Percentiles rank a stretch among this genome's conserved stretches.
phyloP scores from a whole-genome alignment of 2,329 filamentous ascomycete species.

The Helotiales sp. region DNA sequence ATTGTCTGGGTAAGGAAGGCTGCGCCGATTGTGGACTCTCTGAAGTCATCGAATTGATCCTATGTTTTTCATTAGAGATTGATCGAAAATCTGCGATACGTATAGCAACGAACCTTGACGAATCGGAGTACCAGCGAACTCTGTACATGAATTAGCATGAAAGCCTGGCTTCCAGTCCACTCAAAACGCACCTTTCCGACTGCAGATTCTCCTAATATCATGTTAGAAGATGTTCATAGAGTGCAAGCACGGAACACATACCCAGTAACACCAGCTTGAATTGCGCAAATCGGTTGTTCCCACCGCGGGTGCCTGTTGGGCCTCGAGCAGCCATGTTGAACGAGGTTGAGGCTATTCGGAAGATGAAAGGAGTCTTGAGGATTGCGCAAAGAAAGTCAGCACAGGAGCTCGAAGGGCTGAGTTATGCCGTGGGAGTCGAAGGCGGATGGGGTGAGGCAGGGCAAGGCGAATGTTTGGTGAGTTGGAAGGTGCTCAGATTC shows the following conservation, averaged over 20 bases:
- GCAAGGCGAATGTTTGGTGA: neutral
- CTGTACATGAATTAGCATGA: slow-evolving; percentile 52
- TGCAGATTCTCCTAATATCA: slow-evolving; percentile 83
- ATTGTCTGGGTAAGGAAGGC: slow-evolving; percentile 99
- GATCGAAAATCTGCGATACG: neutral
- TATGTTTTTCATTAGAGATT: slow-evolving; percentile 46
- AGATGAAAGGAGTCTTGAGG: slow-evolving; percentile 4
- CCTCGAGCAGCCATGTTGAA: slow-evolving; percentile 81
- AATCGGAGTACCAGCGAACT: slow-evolving; percentile 98
- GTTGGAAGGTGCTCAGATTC: slow-evolving; percentile 10
- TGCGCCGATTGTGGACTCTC: slow-evolving; percentile 60
- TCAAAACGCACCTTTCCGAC: slow-evolving; percentile 83
- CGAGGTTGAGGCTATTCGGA: slow-evolving; percentile 21
- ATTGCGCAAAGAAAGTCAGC: neutral
- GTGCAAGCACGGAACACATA: slow-evolving; percentile 52
- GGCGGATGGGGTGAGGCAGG: neutral
- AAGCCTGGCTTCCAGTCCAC: slow-evolving; percentile 12
- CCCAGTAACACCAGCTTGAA: slow-evolving; percentile 98
- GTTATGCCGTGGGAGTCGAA: neutral
- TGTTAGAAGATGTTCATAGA: slow-evolving; percentile 45
- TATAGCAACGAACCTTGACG: slow-evolving; percentile 76
- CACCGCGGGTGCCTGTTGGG: slow-evolving; percentile 64
- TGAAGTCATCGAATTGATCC: slow-evolving; percentile 93
- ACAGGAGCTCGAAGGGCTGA: neutral
- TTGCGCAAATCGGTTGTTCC: slow-evolving; percentile 91